Evolutionary conservation across 129 eudicot genomes (phyloP).

Genomic region (Escallonia rubra): DNA sequence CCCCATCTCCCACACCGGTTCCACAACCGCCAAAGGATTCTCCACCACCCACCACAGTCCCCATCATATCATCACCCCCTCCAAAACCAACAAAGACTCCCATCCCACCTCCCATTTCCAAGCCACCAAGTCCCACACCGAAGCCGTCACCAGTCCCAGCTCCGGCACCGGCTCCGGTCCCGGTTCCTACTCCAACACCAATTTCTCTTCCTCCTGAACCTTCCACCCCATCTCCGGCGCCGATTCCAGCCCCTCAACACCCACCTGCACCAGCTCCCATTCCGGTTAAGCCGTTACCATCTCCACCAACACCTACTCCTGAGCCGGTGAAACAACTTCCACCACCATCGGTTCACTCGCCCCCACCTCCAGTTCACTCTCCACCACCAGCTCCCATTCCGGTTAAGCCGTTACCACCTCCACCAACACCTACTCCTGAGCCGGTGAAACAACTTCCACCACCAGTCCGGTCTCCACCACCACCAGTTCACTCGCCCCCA

Average conservation of each 20-base stretch:
- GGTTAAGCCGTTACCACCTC: not conserved
- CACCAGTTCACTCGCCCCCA: constrained; percentile 18
- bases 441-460: not conserved
- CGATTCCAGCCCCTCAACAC: not conserved
- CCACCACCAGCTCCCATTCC: constrained; percentile 3
- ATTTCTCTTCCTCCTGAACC: not conserved
- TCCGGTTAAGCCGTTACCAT: not conserved
- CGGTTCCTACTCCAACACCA: not conserved
- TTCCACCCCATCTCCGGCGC: not conserved
- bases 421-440: not conserved
- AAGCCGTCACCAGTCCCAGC: not conserved
- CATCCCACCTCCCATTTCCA: not conserved
- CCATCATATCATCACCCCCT: not conserved
- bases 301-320: constrained; percentile 4
- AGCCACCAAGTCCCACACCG: not conserved
- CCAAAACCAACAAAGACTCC: not conserved
- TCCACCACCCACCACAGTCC: not conserved
- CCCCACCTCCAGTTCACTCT: not conserved
- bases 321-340: constrained; percentile 9
- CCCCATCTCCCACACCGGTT: not conserved
- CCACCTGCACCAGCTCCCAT: not conserved
- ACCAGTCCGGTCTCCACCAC: constrained; percentile 16
- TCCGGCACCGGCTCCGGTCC: not conserved
- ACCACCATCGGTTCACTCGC: no score
- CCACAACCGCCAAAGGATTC: not conserved